Conservation (phyloP, 1,284 basidiomycete species). For the Pascua guehoae region DNA sequence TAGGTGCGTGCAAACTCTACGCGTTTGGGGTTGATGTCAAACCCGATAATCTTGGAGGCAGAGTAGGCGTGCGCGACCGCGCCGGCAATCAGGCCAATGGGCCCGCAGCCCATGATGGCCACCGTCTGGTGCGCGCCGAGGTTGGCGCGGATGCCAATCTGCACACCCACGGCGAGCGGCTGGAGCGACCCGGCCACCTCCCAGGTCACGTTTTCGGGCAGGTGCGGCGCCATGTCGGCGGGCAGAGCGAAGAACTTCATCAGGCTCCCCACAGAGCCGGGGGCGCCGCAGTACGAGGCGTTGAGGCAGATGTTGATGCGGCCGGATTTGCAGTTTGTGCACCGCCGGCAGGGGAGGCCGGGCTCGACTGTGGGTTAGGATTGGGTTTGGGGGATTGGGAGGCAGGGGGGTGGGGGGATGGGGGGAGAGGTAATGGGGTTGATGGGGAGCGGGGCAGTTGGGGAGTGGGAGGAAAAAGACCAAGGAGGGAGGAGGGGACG, state of each 20-base stretch:
- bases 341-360: conserved; percentile 54
- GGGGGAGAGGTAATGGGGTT: neutral
- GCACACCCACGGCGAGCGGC: conserved; percentile 63
- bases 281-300: conserved; percentile 41
- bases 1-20: conserved; percentile 83
- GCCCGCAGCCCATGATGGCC: conserved; percentile 48
- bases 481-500: too few relatives aligned
- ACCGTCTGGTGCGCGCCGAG: conserved; percentile 41
- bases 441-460: too few relatives aligned
- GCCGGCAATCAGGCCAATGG: conserved; percentile 51
- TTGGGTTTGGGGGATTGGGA: neutral
- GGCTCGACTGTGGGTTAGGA: conserved; percentile 53
- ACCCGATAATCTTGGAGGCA: conserved; percentile 41
- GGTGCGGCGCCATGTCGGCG: conserved; percentile 46
- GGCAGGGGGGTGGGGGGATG: neutral
- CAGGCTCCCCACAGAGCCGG: conserved; percentile 41
- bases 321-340: conserved; percentile 59
- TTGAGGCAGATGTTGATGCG: conserved; percentile 59
- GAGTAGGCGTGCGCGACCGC: conserved; percentile 54
- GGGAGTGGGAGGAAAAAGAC: too few relatives aligned
- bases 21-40: conserved; percentile 71
- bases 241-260: conserved; percentile 41
- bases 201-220: conserved; percentile 49
- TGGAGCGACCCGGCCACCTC: conserved; percentile 66
- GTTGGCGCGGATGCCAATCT: conserved; percentile 41